Evolutionary conservation across 768 basidiomycete species (phyloP).

Genomic region (Vararia minispora): DNA sequence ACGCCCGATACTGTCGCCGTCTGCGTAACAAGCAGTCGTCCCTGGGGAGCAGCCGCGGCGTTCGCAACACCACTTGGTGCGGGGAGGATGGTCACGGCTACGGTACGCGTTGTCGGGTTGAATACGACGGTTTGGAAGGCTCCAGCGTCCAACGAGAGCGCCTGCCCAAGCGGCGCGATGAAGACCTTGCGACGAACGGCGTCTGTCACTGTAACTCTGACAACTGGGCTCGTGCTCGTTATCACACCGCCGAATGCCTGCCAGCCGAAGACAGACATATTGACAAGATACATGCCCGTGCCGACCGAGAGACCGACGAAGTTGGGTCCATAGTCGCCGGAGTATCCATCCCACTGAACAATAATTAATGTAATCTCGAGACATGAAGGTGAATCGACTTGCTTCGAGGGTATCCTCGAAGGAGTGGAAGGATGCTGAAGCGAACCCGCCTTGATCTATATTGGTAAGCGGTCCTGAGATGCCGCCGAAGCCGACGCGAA

Average conservation of each 20-base stretch:
- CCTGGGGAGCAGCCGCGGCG: constrained; percentile 35
- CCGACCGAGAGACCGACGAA: constrained; percentile 45
- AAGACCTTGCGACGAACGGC: constrained; percentile 39
- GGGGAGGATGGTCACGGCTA: constrained; percentile 31
- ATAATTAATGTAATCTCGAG: too few species aligned
- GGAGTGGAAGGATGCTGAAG: constrained; percentile 48
- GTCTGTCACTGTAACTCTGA: constrained; percentile 35
- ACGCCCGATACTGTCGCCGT: constrained; percentile 29
- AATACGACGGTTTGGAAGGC: constrained; percentile 34
- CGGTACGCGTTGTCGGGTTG: constrained; percentile 26
- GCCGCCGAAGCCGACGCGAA: constrained; percentile 43
- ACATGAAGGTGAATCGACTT: too few species aligned
- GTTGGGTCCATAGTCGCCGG: constrained; percentile 50
- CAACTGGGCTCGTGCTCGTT: constrained; percentile 27
- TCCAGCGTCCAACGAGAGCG: constrained; percentile 39
- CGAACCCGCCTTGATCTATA: constrained; percentile 48
- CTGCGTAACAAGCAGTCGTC: constrained; percentile 33
- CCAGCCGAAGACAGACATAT: constrained; percentile 51
- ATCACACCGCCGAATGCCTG: constrained; percentile 46
- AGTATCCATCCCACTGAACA: constrained; percentile 47
- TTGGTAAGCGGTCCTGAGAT: constrained; percentile 41
- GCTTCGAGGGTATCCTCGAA: constrained; percentile 46
- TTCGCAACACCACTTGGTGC: constrained; percentile 25
- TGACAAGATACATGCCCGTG: constrained; percentile 30
- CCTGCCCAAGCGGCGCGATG: constrained; percentile 35